Percentiles rank a stretch among this genome's conserved stretches.
phyloP scores from a whole-genome alignment of 169 alveolate species.

The Plasmodium blacklocki region DNA sequence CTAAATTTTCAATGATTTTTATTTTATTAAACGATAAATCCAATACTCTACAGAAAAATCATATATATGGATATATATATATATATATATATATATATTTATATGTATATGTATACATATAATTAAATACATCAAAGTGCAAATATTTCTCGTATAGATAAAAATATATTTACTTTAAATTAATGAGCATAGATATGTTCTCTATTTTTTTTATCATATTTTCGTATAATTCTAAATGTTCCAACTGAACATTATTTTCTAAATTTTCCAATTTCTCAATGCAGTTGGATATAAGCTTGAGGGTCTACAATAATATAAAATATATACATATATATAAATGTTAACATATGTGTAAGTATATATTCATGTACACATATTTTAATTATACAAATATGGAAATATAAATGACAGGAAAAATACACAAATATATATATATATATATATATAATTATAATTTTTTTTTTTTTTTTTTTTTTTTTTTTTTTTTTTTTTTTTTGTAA shows the following conservation, averaged over 20 bases:
- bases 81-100: not conserved
- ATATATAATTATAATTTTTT: not conserved
- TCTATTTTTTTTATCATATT: slow-evolving; percentile 84
- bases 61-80: not conserved
- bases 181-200: slow-evolving; percentile 81
- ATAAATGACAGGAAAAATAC: not conserved
- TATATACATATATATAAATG: no score
- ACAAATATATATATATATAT: not conserved
- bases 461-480: no score
- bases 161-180: slow-evolving; percentile 80
- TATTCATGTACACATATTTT: not conserved
- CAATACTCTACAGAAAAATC: slow-evolving; percentile 69
- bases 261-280: slow-evolving; percentile 86
- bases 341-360: not conserved
- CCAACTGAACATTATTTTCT: slow-evolving; percentile 79
- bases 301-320: slow-evolving; percentile 59
- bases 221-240: slow-evolving; percentile 88
- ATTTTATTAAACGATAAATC: slow-evolving; percentile 87
- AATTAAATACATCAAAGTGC: not conserved
- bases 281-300: slow-evolving; percentile 85
- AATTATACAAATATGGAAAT: not conserved
- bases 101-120: not conserved
- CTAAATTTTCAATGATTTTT: slow-evolving; percentile 82
- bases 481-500: no score
- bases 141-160: not conserved